Evolutionary conservation across 106 monocot genomes (phyloP).

Genomic region (Alisma plantagoaquatica): DNA sequence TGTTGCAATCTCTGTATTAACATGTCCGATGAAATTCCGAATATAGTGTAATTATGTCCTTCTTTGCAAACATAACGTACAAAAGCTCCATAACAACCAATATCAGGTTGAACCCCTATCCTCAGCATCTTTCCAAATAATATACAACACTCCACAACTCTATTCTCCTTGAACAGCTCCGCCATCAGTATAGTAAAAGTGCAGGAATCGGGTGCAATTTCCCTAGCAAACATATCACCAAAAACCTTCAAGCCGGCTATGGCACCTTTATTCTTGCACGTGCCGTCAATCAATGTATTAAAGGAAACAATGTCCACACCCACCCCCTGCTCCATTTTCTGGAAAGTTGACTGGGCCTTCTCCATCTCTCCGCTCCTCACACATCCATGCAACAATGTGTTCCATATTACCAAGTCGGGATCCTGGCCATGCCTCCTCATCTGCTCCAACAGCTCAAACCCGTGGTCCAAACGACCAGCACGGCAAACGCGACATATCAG

Average conservation of each 20-base stretch:
- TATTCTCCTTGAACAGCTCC: neutral
- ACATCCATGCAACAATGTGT: constrained; percentile 9
- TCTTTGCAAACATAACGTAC: neutral
- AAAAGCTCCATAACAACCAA: constrained; percentile 6
- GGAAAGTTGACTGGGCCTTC: neutral
- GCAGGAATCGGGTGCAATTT: neutral
- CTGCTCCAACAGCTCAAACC: constrained; percentile 11
- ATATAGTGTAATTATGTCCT: too few species aligned
- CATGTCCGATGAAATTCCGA: too few species aligned
- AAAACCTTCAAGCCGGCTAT: constrained; percentile 4
- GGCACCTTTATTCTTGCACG: neutral
- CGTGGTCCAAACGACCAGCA: neutral
- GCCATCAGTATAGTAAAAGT: constrained; percentile 7
- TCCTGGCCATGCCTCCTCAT: constrained; percentile 11
- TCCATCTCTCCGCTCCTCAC: constrained; percentile 1
- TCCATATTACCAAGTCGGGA: constrained; percentile 13
- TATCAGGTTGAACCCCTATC: constrained; percentile 7
- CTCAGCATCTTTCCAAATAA: constrained; percentile 11
- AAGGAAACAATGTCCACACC: constrained; percentile 2
- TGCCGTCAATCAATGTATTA: neutral
- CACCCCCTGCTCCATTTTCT: constrained; percentile 9
- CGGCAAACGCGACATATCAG: constrained; percentile 1
- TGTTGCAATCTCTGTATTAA: too few species aligned
- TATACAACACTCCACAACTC: neutral
- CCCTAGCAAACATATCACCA: neutral